Conservation (phyloP, 2,329 filamentous ascomycete genomes). For the Penicillium sp. region DNA sequence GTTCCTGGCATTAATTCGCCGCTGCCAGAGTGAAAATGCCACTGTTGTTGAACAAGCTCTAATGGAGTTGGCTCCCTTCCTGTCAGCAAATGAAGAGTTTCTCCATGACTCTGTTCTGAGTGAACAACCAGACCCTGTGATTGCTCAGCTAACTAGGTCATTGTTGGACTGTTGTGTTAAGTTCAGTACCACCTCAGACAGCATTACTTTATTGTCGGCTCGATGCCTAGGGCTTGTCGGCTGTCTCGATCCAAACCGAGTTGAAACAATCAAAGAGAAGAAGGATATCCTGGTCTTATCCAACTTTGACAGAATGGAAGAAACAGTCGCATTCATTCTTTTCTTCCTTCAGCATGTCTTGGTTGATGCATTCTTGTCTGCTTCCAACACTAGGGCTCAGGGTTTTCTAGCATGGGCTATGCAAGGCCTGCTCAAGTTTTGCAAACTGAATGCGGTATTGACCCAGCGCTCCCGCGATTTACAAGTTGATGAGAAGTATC, state of each 20-base stretch:
- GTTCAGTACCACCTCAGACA: slow-evolving; percentile 59
- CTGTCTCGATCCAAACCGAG: slow-evolving; percentile 79
- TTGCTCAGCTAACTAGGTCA: slow-evolving; percentile 63
- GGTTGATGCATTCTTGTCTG: slow-evolving; percentile 82
- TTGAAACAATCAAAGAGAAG: slow-evolving; percentile 70
- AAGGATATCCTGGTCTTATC: slow-evolving; percentile 75
- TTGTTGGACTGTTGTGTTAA: slow-evolving; percentile 78
- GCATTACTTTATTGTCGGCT: slow-evolving; percentile 65
- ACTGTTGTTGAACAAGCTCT: slow-evolving; percentile 77
- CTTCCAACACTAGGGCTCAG: slow-evolving; percentile 76
- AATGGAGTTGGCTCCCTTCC: slow-evolving; percentile 63
- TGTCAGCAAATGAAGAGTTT: slow-evolving; percentile 64
- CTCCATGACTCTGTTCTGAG: slow-evolving; percentile 71
- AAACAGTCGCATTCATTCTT: slow-evolving; percentile 76
- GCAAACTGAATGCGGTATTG: slow-evolving; percentile 57
- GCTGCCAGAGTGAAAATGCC: slow-evolving; percentile 73
- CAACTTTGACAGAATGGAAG: slow-evolving; percentile 70
- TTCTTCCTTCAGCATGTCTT: slow-evolving; percentile 79
- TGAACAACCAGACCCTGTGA: slow-evolving; percentile 70
- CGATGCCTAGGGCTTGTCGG: slow-evolving; percentile 81
- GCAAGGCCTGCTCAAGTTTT: slow-evolving; percentile 76
- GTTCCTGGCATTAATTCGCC: slow-evolving; percentile 61
- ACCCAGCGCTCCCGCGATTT: slow-evolving; percentile 45
- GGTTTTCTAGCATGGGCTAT: slow-evolving; percentile 89
- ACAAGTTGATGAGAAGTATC: slow-evolving; percentile 54